Percentiles rank a stretch among this genome's conserved stretches.
Conservation (phyloP, 1,284 basidiomycete genomes). For the Irpex sp. region DNA sequence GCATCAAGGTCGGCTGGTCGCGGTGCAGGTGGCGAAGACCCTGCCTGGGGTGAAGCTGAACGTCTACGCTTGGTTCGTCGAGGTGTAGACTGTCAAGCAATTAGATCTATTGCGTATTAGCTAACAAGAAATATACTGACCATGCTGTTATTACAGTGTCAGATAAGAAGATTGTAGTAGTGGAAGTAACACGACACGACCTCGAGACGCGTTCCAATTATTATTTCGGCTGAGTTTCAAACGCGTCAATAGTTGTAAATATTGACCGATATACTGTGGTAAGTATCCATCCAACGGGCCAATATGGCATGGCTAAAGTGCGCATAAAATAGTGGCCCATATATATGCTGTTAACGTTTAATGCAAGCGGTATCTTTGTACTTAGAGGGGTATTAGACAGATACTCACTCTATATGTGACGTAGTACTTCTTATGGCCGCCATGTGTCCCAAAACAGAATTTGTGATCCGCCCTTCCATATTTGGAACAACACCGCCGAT, state of each 20-base stretch:
- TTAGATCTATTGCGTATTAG: background rate
- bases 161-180: background rate
- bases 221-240: background rate
- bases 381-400: background rate
- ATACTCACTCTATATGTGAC: background rate
- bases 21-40: conserved; percentile 50
- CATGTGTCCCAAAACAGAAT: background rate
- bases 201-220: background rate
- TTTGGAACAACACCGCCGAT: background rate
- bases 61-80: conserved; percentile 56
- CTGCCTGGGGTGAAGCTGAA: conserved; percentile 50
- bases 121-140: background rate
- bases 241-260: background rate
- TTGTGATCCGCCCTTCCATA: background rate
- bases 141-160: background rate
- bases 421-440: background rate
- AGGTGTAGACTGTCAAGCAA: conserved; percentile 13
- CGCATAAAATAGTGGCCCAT: background rate
- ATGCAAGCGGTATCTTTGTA: background rate
- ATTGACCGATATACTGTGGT: background rate
- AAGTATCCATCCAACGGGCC: background rate
- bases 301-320: background rate
- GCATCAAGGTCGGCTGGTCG: conserved; percentile 52
- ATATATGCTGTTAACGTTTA: background rate
- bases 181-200: background rate